These are phyloP conservation scores for Colletotrichum zoysiae DNA, from an alignment of 2,329 filamentous ascomycete species.

Conservation along the genomic window DNA sequence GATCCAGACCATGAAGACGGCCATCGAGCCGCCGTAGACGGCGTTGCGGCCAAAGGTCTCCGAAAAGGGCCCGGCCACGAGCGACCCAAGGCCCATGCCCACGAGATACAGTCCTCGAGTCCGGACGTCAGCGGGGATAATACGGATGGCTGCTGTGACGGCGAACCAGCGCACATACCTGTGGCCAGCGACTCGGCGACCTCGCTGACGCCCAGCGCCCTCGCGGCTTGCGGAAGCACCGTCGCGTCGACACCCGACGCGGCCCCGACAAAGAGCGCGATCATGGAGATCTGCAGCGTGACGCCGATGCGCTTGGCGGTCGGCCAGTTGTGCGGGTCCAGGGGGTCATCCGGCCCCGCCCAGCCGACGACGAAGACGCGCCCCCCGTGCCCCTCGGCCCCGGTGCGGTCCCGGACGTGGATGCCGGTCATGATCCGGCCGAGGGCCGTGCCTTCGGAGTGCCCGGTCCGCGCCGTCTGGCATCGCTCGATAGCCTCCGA, in stretches of 20 bases:
- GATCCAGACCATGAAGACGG: constrained; percentile 59
- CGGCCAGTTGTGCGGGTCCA: constrained; percentile 62
- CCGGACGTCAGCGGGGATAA: neutral
- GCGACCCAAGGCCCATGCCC: constrained; percentile 53
- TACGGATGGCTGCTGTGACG: neutral
- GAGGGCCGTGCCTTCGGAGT: constrained; percentile 43
- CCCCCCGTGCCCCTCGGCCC: constrained; percentile 43
- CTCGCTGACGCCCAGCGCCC: constrained; percentile 61
- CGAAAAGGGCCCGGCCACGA: constrained; percentile 54
- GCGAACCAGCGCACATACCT: constrained; percentile 44
- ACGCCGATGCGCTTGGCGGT: constrained; percentile 52
- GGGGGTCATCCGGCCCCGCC: constrained; percentile 53
- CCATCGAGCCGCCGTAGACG: constrained; percentile 55
- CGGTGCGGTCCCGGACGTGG: constrained; percentile 47
- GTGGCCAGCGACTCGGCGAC: constrained; percentile 64
- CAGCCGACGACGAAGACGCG: constrained; percentile 51
- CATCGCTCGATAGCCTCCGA: constrained; percentile 3
- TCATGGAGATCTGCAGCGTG: constrained; percentile 58
- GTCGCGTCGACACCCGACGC: constrained; percentile 67
- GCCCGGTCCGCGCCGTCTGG: constrained; percentile 10
- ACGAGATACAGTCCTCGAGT: constrained; percentile 48
- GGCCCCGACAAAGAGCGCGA: constrained; percentile 63
- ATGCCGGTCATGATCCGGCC: constrained; percentile 50
- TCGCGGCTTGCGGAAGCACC: constrained; percentile 58
- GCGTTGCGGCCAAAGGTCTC: constrained; percentile 55